Evolutionary conservation across 257 asterid species (phyloP).

Genomic region (Jasminum sambac): DNA sequence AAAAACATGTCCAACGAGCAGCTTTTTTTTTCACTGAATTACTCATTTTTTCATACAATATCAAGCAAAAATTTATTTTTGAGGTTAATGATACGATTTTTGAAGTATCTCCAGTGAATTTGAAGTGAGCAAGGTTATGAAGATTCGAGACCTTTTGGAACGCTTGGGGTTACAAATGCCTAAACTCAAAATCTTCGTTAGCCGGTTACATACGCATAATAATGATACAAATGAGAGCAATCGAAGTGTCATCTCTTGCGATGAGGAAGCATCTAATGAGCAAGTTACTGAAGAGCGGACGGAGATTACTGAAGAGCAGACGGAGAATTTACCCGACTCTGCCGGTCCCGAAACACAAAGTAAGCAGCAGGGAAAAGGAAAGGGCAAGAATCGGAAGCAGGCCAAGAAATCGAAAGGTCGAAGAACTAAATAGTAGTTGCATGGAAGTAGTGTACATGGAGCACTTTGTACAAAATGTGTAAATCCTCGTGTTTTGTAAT

Average conservation of each 20-base stretch:
- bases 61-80: background rate
- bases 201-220: background rate
- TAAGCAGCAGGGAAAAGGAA: too few relatives aligned
- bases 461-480: too few relatives aligned
- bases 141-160: constrained; percentile 22
- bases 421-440: too few relatives aligned
- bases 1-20: background rate
- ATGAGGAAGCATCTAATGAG: background rate
- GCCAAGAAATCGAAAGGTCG: too few relatives aligned
- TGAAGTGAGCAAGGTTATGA: constrained; percentile 1
- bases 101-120: constrained; percentile 10
- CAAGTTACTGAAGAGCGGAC: too few relatives aligned
- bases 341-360: too few relatives aligned
- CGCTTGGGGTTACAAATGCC: constrained; percentile 24
- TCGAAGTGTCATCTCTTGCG: too few relatives aligned
- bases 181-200: constrained; percentile 11
- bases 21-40: background rate
- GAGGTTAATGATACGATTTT: background rate
- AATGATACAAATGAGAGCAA: background rate
- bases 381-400: too few relatives aligned
- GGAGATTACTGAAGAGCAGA: too few relatives aligned
- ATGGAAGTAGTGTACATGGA: too few relatives aligned
- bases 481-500: too few relatives aligned
- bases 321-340: too few relatives aligned
- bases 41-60: background rate